A percentile compares a stretch with the other conserved stretches of the same genome.
These are phyloP conservation scores for Penicillium griseofulvum DNA, from an alignment of 2,329 filamentous ascomycete species.

Conservation along the genomic window DNA sequence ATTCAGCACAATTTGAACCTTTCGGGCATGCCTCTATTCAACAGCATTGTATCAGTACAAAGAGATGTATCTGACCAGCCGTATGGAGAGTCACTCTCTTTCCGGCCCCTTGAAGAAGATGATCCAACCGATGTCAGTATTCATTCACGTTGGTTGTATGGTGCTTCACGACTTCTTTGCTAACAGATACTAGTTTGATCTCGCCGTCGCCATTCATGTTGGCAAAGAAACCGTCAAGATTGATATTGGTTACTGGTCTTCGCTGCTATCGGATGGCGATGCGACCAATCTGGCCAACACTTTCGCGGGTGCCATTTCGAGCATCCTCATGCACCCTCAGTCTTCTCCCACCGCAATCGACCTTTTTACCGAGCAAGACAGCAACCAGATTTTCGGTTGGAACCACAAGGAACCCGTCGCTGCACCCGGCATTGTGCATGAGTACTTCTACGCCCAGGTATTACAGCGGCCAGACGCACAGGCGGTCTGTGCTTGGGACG, in stretches of 20 bases:
- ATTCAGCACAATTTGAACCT: background rate
- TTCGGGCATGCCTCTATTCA: background rate
- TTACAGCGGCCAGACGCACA: background rate
- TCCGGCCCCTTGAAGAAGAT: background rate
- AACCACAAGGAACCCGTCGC: constrained; percentile 9
- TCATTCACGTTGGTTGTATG: background rate
- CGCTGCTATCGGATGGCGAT: constrained; percentile 1
- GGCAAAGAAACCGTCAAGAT: background rate
- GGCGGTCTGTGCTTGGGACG: constrained; percentile 28
- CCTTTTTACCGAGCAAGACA: constrained; percentile 9
- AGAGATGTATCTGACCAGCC: constrained; percentile 31
- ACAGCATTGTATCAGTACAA: constrained; percentile 50
- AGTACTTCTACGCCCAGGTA: background rate
- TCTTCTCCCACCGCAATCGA: background rate
- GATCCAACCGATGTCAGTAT: constrained; percentile 1
- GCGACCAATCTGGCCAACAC: background rate
- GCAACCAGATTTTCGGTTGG: constrained; percentile 14
- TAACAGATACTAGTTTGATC: background rate
- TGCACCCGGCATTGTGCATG: constrained; percentile 7
- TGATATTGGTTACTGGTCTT: constrained; percentile 2
- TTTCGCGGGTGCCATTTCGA: background rate
- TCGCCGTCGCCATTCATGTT: background rate
- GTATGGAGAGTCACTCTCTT: constrained; percentile 2
- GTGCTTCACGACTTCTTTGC: background rate
- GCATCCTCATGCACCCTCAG: background rate